A percentile compares a stretch with the other conserved stretches of the same genome.
These are phyloP conservation scores for Cutaneotrichosporon dermatis DNA, from an alignment of 1,284 basidiomycete genomes.

Conservation along the genomic window DNA sequence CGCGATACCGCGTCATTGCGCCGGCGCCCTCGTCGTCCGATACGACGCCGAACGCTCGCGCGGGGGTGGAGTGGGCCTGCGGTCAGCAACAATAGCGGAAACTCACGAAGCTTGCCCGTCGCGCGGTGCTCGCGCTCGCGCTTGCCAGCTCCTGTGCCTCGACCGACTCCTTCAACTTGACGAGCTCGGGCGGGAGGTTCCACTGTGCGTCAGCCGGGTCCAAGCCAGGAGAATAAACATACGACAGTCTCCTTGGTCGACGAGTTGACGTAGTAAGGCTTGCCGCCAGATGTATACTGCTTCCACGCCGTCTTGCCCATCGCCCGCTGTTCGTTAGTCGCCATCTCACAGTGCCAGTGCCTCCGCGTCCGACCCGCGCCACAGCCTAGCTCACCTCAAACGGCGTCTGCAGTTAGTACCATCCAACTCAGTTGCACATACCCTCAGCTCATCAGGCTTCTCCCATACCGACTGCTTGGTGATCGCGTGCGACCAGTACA, in stretches of 20 bases:
- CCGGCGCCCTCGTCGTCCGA: conserved; percentile 6
- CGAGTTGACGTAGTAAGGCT: conserved; percentile 87
- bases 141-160: conserved; percentile 60
- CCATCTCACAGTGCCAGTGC: neutral
- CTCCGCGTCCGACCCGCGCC: neutral
- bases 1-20: conserved; percentile 5
- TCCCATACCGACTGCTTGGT: conserved; percentile 51
- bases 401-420: conserved; percentile 60
- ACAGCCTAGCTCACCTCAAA: conserved; percentile 62
- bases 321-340: conserved; percentile 59
- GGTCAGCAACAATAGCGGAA: neutral
- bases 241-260: conserved; percentile 48
- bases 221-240: neutral
- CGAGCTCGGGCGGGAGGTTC: conserved; percentile 86
- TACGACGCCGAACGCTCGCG: neutral
- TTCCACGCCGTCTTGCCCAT: conserved; percentile 84
- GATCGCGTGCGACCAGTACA: conserved; percentile 48
- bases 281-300: conserved; percentile 79
- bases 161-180: conserved; percentile 71
- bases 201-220: conserved; percentile 54
- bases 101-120: conserved; percentile 30
- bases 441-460: conserved; percentile 49
- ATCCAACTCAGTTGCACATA: conserved; percentile 2
- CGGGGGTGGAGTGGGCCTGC: conserved; percentile 9
- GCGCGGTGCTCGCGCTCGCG: conserved; percentile 16